A percentile compares a stretch with the other conserved stretches of the same genome.
phyloP scores from a whole-genome alignment of 805 yeast genomes.

The Wickerhamiella sergipiensis region DNA sequence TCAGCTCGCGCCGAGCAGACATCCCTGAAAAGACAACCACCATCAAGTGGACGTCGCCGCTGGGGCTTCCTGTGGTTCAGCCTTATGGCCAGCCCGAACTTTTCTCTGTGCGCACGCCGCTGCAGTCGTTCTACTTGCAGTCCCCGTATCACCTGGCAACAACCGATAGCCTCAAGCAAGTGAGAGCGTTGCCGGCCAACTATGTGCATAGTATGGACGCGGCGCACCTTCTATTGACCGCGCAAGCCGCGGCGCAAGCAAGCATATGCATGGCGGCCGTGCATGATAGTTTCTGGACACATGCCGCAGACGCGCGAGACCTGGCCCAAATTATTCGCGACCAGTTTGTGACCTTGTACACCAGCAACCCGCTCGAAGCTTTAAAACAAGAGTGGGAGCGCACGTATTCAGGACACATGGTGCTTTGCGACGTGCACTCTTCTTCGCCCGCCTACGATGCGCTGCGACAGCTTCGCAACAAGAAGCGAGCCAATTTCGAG shows the following conservation, averaged over 20 bases:
- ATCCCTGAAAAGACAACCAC: slow-evolving; percentile 24
- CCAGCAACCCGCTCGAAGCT: slow-evolving; percentile 46
- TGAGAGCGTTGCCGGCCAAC: slow-evolving; percentile 79
- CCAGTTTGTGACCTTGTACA: slow-evolving; percentile 59
- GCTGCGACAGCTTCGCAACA: slow-evolving; percentile 28
- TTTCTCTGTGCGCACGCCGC: slow-evolving; percentile 50
- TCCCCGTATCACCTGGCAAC: slow-evolving; percentile 69
- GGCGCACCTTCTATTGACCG: slow-evolving; percentile 78
- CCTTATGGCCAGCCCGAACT: slow-evolving; percentile 60
- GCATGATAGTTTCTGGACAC: slow-evolving; percentile 93
- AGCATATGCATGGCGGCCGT: slow-evolving; percentile 66
- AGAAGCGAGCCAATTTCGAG: slow-evolving; percentile 59
- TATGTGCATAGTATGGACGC: slow-evolving; percentile 85
- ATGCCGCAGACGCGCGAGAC: slow-evolving; percentile 55
- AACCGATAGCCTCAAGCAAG: slow-evolving; percentile 69
- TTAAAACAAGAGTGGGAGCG: slow-evolving; percentile 60
- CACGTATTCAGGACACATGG: slow-evolving; percentile 54
- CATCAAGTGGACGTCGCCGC: slow-evolving; percentile 68
- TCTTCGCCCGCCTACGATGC: slow-evolving; percentile 37
- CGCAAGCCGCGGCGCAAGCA: slow-evolving; percentile 46
- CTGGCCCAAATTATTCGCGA: slow-evolving; percentile 57
- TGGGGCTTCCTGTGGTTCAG: slow-evolving; percentile 84
- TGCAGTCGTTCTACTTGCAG: slow-evolving; percentile 62
- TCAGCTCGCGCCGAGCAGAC: slow-evolving; percentile 55
- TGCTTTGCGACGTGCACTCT: slow-evolving; percentile 38